Evolutionary conservation across 352 stramenopile genomes (phyloP).

Genomic region (Phytophthora brassicae): DNA sequence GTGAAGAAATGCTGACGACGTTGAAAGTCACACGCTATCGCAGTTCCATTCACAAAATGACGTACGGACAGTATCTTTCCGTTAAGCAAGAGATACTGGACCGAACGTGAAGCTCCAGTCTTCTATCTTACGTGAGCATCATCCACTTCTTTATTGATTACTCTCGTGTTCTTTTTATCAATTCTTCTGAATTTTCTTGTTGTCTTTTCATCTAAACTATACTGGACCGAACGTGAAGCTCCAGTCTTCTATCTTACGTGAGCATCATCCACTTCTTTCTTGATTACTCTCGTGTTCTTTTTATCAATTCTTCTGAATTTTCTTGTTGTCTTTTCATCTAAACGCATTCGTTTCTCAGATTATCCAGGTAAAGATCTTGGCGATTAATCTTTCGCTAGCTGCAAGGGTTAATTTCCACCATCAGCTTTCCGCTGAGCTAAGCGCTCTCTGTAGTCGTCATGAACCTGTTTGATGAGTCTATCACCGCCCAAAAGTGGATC

Average conservation of each 20-base stretch:
- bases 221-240: too few relatives aligned
- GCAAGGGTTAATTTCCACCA: slow-evolving; percentile 14
- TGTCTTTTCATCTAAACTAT: slow-evolving; percentile 25
- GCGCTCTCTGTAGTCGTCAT: slow-evolving; percentile 76
- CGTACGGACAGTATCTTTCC: slow-evolving; percentile 77
- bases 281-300: too few relatives aligned
- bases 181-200: slow-evolving; percentile 1
- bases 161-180: slow-evolving; percentile 4
- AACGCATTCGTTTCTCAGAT: neutral
- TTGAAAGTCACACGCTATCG: slow-evolving; percentile 82
- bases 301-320: neutral
- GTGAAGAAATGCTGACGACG: slow-evolving; percentile 49
- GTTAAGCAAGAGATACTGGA: slow-evolving; percentile 51
- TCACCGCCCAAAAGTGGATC: slow-evolving; percentile 65
- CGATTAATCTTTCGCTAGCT: neutral
- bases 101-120: slow-evolving; percentile 11
- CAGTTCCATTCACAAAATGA: slow-evolving; percentile 82
- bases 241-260: too few relatives aligned
- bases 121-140: slow-evolving; percentile 22
- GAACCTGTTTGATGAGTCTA: slow-evolving; percentile 71
- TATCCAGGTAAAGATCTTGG: neutral
- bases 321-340: neutral
- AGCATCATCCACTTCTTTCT: too few relatives aligned
- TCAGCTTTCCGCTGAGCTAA: slow-evolving; percentile 51
- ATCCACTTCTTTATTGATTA: slow-evolving; percentile 33